Evolutionary conservation across 164 flowering plant genomes (phyloP).

Genomic region (Aristolochia californica): DNA sequence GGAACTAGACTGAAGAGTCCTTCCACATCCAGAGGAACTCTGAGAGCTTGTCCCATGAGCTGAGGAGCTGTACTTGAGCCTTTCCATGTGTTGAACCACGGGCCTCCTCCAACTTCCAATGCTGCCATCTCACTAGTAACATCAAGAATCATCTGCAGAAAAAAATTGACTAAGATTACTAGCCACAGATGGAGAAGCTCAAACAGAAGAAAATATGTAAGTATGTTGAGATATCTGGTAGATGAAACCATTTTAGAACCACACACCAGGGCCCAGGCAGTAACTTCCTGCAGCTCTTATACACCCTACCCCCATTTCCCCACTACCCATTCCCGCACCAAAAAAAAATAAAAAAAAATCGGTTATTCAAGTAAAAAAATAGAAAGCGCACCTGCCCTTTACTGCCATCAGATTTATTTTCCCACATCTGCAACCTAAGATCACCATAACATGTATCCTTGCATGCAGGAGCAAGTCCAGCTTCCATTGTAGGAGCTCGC

Average conservation of each 20-base stretch:
- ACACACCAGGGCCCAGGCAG: no score
- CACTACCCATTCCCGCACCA: no score
- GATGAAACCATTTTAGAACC: no score
- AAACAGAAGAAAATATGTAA: no score
- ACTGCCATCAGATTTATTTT: conserved; percentile 59
- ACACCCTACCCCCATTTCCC: no score
- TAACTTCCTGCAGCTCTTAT: no score
- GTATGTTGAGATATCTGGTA: no score
- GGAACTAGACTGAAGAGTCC: conserved; percentile 46
- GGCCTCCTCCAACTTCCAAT: conserved; percentile 92
- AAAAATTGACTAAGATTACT: not conserved
- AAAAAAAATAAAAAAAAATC: not conserved
- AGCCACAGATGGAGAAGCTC: not conserved
- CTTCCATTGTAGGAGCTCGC: conserved; percentile 86
- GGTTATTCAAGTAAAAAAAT: not conserved
- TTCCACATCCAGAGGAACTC: conserved; percentile 59
- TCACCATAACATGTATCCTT: conserved; percentile 78
- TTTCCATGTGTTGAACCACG: conserved; percentile 89
- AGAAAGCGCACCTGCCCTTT: conserved; percentile 64
- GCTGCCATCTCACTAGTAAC: conserved; percentile 91
- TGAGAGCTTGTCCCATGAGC: conserved; percentile 43
- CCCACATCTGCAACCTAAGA: conserved; percentile 64
- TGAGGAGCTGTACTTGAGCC: conserved; percentile 58
- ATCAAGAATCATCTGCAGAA: conserved; percentile 55
- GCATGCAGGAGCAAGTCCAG: conserved; percentile 85